phyloP scores from a whole-genome alignment of 1,284 basidiomycete species.

The Irpex sp. region DNA sequence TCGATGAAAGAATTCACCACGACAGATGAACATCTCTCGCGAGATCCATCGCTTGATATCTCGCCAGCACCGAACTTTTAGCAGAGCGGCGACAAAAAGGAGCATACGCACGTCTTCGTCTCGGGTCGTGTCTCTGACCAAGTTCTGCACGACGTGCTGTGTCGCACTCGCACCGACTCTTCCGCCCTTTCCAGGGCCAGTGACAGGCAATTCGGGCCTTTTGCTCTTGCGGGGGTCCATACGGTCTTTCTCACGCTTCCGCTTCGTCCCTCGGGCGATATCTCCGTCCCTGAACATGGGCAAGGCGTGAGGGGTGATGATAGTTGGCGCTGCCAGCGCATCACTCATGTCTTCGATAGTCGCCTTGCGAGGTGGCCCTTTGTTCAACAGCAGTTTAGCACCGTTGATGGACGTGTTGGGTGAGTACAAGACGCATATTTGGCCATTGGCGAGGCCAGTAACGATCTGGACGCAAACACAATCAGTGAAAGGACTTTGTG shows the following conservation, averaged over 20 bases:
- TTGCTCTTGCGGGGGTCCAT: slow-evolving; percentile 86
- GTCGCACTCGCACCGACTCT: slow-evolving; percentile 94
- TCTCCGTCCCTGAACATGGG: slow-evolving; percentile 88
- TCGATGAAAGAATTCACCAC: neutral
- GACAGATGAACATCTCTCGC: neutral
- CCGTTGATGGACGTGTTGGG: slow-evolving; percentile 86
- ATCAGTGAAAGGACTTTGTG: slow-evolving; percentile 6
- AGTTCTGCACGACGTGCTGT: slow-evolving; percentile 90
- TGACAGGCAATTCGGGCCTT: slow-evolving; percentile 88
- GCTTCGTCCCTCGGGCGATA: slow-evolving; percentile 68
- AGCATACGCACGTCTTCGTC: slow-evolving; percentile 85
- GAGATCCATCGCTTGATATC: slow-evolving; percentile 1
- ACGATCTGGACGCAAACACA: slow-evolving; percentile 58
- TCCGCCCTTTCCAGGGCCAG: slow-evolving; percentile 89
- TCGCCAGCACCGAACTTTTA: neutral
- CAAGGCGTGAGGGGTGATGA: slow-evolving; percentile 86
- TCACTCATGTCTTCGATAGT: slow-evolving; percentile 84
- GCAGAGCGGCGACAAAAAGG: slow-evolving; percentile 10
- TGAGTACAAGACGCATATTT: slow-evolving; percentile 88
- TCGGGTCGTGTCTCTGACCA: slow-evolving; percentile 84
- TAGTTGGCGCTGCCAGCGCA: slow-evolving; percentile 75
- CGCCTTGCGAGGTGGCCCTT: slow-evolving; percentile 67
- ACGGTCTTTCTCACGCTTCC: slow-evolving; percentile 86
- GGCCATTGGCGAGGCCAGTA: slow-evolving; percentile 82
- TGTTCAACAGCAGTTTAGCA: slow-evolving; percentile 82